A percentile compares a stretch with the other conserved stretches of the same genome.
Evolutionary conservation across 257 asterid species (phyloP).

Genomic region (Solanum pimpinellifolium): DNA sequence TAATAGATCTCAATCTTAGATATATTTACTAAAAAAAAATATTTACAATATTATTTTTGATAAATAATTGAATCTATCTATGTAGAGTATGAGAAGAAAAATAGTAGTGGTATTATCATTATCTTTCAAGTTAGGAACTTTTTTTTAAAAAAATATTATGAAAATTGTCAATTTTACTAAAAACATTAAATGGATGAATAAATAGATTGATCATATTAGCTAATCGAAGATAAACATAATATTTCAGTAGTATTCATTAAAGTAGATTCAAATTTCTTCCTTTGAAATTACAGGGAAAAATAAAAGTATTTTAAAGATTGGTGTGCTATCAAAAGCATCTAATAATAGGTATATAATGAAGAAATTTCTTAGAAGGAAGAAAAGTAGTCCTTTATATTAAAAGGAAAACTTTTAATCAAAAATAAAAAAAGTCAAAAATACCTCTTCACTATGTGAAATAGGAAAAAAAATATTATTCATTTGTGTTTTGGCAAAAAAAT

Average conservation of each 20-base stretch:
- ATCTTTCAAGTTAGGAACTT: not conserved
- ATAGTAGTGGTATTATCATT: not conserved
- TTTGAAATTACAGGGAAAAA: no score
- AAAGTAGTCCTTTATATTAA: no score
- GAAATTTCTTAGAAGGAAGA: no score
- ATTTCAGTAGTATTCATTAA: not conserved
- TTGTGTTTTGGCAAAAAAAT: not conserved
- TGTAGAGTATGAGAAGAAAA: not conserved
- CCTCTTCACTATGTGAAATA: no score
- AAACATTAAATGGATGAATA: not conserved
- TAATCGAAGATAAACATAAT: not conserved
- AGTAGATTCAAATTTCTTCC: not conserved
- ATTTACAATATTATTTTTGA: not conserved
- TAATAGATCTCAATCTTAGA: not conserved
- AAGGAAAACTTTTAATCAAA: no score
- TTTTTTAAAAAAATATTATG: no score
- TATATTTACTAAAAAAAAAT: not conserved
- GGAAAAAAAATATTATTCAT: no score
- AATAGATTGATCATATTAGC: no score
- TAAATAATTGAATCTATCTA: not conserved
- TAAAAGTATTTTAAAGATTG: no score
- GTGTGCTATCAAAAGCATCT: not conserved
- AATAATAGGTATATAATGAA: not conserved
- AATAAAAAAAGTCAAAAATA: no score
- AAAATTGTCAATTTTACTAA: no score